Evolutionary conservation across 192 early-diverging fungal genomes (phyloP), one percentile per base, ranked within the genome.

Genomic region (Entomortierella beljakovae): DNA sequence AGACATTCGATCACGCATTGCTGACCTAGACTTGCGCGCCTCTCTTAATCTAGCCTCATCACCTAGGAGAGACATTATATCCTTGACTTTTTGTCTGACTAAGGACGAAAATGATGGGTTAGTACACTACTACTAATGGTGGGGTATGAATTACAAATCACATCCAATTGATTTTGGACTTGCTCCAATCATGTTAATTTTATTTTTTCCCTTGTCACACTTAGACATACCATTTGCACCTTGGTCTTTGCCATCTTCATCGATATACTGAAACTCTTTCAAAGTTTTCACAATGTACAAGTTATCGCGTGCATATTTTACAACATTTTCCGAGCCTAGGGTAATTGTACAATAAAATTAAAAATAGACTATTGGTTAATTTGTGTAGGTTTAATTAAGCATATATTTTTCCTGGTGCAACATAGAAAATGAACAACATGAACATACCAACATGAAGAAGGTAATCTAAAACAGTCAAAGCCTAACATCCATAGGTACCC

Each of bases 251-350:
- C 94, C 94, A 55, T 91, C 85, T 23, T 99, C 97, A 76, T 98
- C 96, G 53, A 96, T 88, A 82, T 94, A 93, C 70, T 98, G 96
- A 82, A 98, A 99, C 84, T 99, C 98, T 60, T 93, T 93, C 68
- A 98, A 84, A 4, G 98, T 99, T 80, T 96, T 98, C 68, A 99
- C 94, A 43, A 98, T 86, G 67, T 94, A 94, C 8, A 96, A 43
- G 80, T 99, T 98, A 66, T 96, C 90, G 35, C 92, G 86, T 5
- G 94, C 89, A 71, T 99, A 98, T 51, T 88, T 62, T 46, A 97
- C 92, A 23, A 98, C 93, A 54, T 87, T 86, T 42, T 96, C 94
- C n/a, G 95, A 94, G 26, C 98, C 98, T 54, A 15, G 51, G 23
- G 11, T 16, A 16, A 15, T 11, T 16, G 20, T 40, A 13, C 6